These are phyloP conservation scores for Naganishia albida DNA, from an alignment of 1,284 basidiomycete genomes.

Conservation along the genomic window DNA sequence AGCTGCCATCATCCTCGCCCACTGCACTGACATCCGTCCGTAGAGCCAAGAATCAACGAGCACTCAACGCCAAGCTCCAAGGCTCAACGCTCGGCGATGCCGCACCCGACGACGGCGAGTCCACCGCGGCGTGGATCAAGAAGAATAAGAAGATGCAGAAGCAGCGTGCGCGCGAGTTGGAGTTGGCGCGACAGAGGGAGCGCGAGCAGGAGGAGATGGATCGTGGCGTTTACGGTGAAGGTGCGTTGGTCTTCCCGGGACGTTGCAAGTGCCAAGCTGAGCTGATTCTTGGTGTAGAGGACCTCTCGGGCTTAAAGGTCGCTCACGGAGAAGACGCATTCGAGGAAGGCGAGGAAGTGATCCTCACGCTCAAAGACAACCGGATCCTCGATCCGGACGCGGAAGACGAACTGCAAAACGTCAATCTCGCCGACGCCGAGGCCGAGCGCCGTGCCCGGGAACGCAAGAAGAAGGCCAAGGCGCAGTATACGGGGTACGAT, in stretches of 20 bases:
- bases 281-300: slow-evolving; percentile 50
- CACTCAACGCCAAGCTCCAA: slow-evolving; percentile 84
- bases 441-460: slow-evolving; percentile 65
- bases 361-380: slow-evolving; percentile 94
- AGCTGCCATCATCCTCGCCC: no score
- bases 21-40: slow-evolving; percentile 31
- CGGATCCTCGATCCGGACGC: slow-evolving; percentile 91
- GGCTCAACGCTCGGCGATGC: slow-evolving; percentile 85
- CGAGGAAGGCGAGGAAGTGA: slow-evolving; percentile 87
- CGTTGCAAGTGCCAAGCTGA: slow-evolving; percentile 30
- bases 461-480: slow-evolving; percentile 78
- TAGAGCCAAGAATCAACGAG: slow-evolving; percentile 72
- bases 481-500: slow-evolving; percentile 90
- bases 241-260: slow-evolving; percentile 56
- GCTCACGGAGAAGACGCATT: slow-evolving; percentile 89
- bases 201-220: slow-evolving; percentile 80
- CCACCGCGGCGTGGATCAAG: slow-evolving; percentile 81
- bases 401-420: slow-evolving; percentile 97
- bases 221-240: slow-evolving; percentile 73
- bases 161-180: slow-evolving; percentile 78
- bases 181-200: slow-evolving; percentile 72
- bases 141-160: slow-evolving; percentile 82
- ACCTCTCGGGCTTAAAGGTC: slow-evolving; percentile 91
- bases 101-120: slow-evolving; percentile 61
- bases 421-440: slow-evolving; percentile 86